Percentiles rank a stretch among this genome's conserved stretches.
phyloP scores from a whole-genome alignment of 495 filamentous ascomycete species.

The Penicillium crystallinum region DNA sequence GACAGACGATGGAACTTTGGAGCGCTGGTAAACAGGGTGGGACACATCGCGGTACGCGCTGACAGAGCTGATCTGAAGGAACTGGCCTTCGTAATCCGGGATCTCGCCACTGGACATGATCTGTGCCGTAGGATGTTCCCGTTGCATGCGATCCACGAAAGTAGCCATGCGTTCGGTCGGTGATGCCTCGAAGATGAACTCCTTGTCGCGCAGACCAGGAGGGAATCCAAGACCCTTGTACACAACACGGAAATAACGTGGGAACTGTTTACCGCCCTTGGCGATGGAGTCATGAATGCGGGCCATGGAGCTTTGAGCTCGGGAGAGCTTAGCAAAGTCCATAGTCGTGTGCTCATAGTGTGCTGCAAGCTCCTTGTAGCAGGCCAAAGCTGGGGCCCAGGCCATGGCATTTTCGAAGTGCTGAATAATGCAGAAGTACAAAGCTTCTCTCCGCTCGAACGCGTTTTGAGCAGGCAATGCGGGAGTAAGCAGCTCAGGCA shows the following conservation, averaged over 20 bases:
- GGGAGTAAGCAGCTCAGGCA: slow-evolving; percentile 67
- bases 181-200: slow-evolving; percentile 84
- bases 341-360: slow-evolving; percentile 88
- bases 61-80: slow-evolving; percentile 75
- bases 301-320: slow-evolving; percentile 86
- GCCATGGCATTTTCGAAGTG: slow-evolving; percentile 88
- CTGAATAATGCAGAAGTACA: slow-evolving; percentile 93
- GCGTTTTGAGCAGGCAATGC: slow-evolving; percentile 75
- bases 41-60: slow-evolving; percentile 73
- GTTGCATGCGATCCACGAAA: slow-evolving; percentile 90
- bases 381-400: slow-evolving; percentile 84
- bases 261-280: slow-evolving; percentile 69
- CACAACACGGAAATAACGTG: slow-evolving; percentile 86
- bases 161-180: slow-evolving; percentile 68
- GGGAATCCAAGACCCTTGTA: slow-evolving; percentile 93
- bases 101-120: slow-evolving; percentile 66
- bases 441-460: slow-evolving; percentile 87
- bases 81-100: slow-evolving; percentile 89
- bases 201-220: slow-evolving; percentile 72
- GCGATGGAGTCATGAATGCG: slow-evolving; percentile 84
- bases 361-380: slow-evolving; percentile 82
- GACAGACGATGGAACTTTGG: slow-evolving; percentile 74
- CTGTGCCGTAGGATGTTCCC: slow-evolving; percentile 83
- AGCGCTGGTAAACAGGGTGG: slow-evolving; percentile 84
- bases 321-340: slow-evolving; percentile 87